Conservation (phyloP, 169 alveolate genomes). For the Plasmodium falciparum region DNA sequence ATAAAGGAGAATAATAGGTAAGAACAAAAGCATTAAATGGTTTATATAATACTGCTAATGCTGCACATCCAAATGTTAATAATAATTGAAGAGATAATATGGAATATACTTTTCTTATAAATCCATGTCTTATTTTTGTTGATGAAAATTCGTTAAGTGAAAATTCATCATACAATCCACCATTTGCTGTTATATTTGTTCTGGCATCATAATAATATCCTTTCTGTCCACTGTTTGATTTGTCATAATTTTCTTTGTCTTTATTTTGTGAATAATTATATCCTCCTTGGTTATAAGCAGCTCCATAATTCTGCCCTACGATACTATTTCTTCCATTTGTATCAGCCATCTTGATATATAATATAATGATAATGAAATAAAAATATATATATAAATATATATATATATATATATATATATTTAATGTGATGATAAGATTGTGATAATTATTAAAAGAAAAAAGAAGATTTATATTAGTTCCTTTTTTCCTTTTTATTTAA, state of each 20-base stretch:
- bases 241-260: conserved; percentile 13
- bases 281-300: conserved; percentile 52
- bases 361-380: too few species aligned
- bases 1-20: conserved; percentile 48
- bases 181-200: conserved; percentile 32
- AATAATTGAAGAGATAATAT: conserved; percentile 85
- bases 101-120: conserved; percentile 88
- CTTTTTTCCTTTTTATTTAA: too few species aligned
- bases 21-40: conserved; percentile 70
- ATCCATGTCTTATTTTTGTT: conserved; percentile 87
- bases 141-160: conserved; percentile 79
- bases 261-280: conserved; percentile 19
- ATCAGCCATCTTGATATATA: conserved; percentile 5
- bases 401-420: conserved; percentile 8
- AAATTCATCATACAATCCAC: conserved; percentile 62
- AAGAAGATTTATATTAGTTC: too few species aligned
- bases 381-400: background rate
- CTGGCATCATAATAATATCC: conserved; percentile 48
- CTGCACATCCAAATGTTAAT: conserved; percentile 81
- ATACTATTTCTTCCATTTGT: conserved; percentile 16
- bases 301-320: conserved; percentile 49
- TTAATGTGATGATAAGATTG: too few species aligned
- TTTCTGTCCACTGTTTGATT: conserved; percentile 6
- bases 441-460: too few species aligned
- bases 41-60: conserved; percentile 65